phyloP scores from a whole-genome alignment of 805 yeast species.

The Yamadazyma takamatsuzukensis region DNA sequence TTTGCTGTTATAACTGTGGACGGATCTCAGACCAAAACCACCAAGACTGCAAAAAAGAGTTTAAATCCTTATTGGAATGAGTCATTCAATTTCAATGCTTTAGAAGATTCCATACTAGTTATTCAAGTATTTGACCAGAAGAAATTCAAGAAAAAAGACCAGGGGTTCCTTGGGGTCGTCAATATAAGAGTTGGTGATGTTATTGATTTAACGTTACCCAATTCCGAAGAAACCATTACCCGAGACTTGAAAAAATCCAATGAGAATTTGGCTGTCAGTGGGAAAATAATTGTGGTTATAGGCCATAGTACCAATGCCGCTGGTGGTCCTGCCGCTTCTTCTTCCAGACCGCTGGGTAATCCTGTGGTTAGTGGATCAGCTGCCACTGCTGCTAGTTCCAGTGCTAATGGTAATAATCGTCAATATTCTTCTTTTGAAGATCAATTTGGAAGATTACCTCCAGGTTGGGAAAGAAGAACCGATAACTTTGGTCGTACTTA shows the following conservation, averaged over 20 bases:
- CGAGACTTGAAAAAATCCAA: constrained; percentile 89
- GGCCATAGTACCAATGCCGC: constrained; percentile 37
- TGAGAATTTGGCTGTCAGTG: constrained; percentile 89
- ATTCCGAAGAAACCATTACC: constrained; percentile 79
- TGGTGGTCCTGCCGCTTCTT: constrained; percentile 8
- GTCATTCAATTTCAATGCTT: constrained; percentile 70
- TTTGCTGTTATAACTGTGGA: constrained; percentile 97
- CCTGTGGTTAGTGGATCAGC: constrained; percentile 11
- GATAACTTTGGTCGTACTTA: constrained; percentile 97
- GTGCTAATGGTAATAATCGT: constrained; percentile 34
- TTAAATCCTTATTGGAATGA: constrained; percentile 98
- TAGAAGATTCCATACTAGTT: constrained; percentile 81
- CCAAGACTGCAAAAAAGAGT: constrained; percentile 90
- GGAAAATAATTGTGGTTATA: constrained; percentile 78
- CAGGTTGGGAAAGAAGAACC: constrained; percentile 99
- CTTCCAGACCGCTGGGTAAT: constrained; percentile 13
- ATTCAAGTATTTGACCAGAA: constrained; percentile 96
- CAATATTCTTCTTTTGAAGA: constrained; percentile 94
- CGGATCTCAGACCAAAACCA: constrained; percentile 93
- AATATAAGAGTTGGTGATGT: constrained; percentile 88
- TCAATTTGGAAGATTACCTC: constrained; percentile 92
- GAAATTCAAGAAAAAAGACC: constrained; percentile 96
- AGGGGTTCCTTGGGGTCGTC: constrained; percentile 95
- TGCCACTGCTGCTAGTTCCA: constrained; percentile 13
- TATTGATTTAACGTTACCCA: constrained; percentile 55